A percentile compares a stretch with the other conserved stretches of the same genome.
Evolutionary conservation across 805 yeast species (phyloP).

Genomic region (Wickerhamomyces hampshirensis): DNA sequence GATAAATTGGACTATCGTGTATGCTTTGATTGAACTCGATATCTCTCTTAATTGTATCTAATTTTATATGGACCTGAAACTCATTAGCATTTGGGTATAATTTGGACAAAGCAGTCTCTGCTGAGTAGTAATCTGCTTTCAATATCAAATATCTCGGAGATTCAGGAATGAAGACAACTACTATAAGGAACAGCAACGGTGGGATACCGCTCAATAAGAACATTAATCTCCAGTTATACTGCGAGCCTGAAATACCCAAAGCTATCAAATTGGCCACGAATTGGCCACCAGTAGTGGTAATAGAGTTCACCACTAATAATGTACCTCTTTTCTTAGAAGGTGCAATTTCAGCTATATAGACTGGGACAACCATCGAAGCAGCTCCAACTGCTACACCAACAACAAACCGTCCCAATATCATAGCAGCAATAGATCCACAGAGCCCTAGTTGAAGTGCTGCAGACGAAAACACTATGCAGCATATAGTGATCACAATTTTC

Average conservation of each 20-base stretch:
- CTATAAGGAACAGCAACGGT: slow-evolving; percentile 33
- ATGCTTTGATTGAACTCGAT: slow-evolving; percentile 8
- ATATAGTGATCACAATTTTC: slow-evolving; percentile 31
- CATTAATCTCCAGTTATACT: slow-evolving; percentile 35
- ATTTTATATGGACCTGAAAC: slow-evolving; percentile 40
- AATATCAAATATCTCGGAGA: slow-evolving; percentile 42
- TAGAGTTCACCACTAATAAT: slow-evolving; percentile 33
- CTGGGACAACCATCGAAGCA: slow-evolving; percentile 63
- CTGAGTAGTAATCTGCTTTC: slow-evolving; percentile 27
- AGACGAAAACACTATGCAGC: slow-evolving; percentile 41
- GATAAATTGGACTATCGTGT: slow-evolving; percentile 2
- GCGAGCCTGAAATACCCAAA: slow-evolving; percentile 24
- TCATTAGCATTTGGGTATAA: slow-evolving; percentile 39
- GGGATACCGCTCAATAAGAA: slow-evolving; percentile 37
- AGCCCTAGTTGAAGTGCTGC: slow-evolving; percentile 48
- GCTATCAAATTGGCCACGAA: slow-evolving; percentile 39
- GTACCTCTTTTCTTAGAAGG: slow-evolving; percentile 37
- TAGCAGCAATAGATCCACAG: slow-evolving; percentile 32
- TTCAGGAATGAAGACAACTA: slow-evolving; percentile 43
- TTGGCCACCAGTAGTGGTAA: slow-evolving; percentile 48
- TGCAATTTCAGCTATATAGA: slow-evolving; percentile 49
- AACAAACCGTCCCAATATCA: slow-evolving; percentile 51
- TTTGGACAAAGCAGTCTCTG: slow-evolving; percentile 39
- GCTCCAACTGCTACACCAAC: slow-evolving; percentile 74
- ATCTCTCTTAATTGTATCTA: slow-evolving; percentile 45